Evolutionary conservation across 768 basidiomycete species (phyloP).

Genomic region (Kwoniella dendrophila): DNA sequence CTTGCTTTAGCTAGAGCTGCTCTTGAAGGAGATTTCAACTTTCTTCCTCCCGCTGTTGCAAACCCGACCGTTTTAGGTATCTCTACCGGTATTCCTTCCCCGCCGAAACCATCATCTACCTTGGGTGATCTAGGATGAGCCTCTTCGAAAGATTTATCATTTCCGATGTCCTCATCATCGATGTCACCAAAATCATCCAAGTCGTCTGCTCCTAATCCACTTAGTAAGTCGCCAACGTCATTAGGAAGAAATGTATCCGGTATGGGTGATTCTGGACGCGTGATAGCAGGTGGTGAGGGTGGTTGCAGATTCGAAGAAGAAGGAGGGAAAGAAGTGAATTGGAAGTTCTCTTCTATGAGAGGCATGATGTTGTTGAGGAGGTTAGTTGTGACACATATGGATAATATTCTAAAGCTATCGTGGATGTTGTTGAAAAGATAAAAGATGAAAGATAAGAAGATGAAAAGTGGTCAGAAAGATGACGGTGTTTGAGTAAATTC

Average conservation of each 20-base stretch:
- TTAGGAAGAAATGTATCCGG: background rate
- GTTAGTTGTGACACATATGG: background rate
- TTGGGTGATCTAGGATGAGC: slow-evolving; percentile 8
- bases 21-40: slow-evolving; percentile 16
- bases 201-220: slow-evolving; percentile 38
- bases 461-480: no score
- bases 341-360: background rate
- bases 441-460: background rate
- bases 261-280: slow-evolving; percentile 10
- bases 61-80: slow-evolving; percentile 18
- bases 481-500: slow-evolving; percentile 4
- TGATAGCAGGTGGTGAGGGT: background rate
- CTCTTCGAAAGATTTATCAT: slow-evolving; percentile 19
- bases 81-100: background rate
- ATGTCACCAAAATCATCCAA: slow-evolving; percentile 38
- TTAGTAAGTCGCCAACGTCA: slow-evolving; percentile 35
- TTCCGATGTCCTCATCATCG: slow-evolving; percentile 10
- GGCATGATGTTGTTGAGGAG: background rate
- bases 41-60: slow-evolving; percentile 18
- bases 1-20: slow-evolving; percentile 15
- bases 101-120: background rate
- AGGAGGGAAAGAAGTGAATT: background rate
- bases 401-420: background rate
- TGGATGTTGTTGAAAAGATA: background rate
- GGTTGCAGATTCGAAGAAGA: background rate